These are phyloP conservation scores for Mollisiaceae sp. DNA, from an alignment of 2,329 filamentous ascomycete genomes.

Conservation along the genomic window DNA sequence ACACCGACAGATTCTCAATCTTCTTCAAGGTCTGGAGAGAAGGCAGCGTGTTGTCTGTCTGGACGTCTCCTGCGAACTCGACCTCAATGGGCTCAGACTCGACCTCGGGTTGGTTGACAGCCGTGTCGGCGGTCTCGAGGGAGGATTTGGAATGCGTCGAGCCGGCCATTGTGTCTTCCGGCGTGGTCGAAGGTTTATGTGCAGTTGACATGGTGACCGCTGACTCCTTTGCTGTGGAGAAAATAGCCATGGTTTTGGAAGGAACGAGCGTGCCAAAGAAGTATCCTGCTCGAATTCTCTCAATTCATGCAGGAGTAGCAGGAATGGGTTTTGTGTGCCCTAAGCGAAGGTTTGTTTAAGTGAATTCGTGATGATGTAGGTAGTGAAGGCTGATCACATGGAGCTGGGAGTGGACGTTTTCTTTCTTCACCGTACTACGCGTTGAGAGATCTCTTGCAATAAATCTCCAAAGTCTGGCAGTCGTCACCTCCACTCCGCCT, in stretches of 20 bases:
- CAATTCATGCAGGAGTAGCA: background rate
- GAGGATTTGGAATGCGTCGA: slow-evolving; percentile 1
- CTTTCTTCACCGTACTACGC: background rate
- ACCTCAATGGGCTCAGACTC: slow-evolving; percentile 22
- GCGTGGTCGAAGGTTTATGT: background rate
- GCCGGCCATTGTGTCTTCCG: slow-evolving; percentile 2
- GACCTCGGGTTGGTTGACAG: background rate
- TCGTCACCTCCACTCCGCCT: background rate
- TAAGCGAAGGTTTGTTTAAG: background rate
- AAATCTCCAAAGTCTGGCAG: background rate
- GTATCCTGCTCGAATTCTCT: slow-evolving; percentile 6
- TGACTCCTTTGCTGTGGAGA: background rate
- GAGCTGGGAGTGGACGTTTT: no score
- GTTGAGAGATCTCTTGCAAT: background rate
- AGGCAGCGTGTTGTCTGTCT: slow-evolving; percentile 61
- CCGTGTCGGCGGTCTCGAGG: slow-evolving; percentile 7
- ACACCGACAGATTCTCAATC: slow-evolving; percentile 49
- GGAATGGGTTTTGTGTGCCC: background rate
- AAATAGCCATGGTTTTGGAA: slow-evolving; percentile 6
- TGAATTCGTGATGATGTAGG: no score
- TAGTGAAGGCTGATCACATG: no score
- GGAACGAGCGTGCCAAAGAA: background rate
- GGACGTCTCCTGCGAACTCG: slow-evolving; percentile 62
- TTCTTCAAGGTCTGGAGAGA: slow-evolving; percentile 53
- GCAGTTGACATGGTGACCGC: background rate